Evolutionary conservation across 164 flowering plant species (phyloP).

Genomic region (Tetrastigma voinierianum): DNA sequence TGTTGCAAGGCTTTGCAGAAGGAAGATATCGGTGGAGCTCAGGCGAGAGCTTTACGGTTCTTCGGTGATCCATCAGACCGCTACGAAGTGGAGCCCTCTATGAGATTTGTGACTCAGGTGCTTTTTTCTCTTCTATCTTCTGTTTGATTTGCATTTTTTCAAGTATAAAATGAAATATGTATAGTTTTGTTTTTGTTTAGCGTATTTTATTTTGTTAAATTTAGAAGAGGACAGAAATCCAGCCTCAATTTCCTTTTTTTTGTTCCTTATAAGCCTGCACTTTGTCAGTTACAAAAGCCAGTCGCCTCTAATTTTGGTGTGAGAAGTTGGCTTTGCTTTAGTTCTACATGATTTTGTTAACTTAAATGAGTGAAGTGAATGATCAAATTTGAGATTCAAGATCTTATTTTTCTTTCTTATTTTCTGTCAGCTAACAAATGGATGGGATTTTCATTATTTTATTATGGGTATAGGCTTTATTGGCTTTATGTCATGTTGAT

Average conservation of each 20-base stretch:
- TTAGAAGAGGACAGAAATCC: too few species aligned
- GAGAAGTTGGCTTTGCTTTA: too few species aligned
- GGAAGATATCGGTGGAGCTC: constrained; percentile 69
- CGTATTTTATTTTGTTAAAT: too few species aligned
- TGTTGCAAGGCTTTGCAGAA: constrained; percentile 80
- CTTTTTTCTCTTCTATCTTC: neutral
- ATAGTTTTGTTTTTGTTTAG: too few species aligned
- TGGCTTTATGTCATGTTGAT: constrained; percentile 9
- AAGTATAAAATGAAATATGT: neutral
- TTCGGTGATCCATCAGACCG: constrained; percentile 42
- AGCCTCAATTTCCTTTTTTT: too few species aligned
- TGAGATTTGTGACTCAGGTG: constrained; percentile 89
- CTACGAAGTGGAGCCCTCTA: constrained; percentile 71
- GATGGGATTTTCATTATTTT: neutral
- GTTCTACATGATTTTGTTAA: neutral
- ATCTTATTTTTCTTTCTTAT: neutral
- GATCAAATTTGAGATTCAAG: too few species aligned
- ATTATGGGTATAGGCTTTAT: neutral
- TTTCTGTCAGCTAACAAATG: neutral
- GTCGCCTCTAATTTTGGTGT: too few species aligned
- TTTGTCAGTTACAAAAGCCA: too few species aligned
- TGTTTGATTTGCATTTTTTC: neutral
- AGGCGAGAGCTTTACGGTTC: constrained; percentile 74
- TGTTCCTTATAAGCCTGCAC: too few species aligned
- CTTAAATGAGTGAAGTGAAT: neutral